Percentiles rank a stretch among this genome's conserved stretches.
Conservation (phyloP, 192 early-diverging fungal genomes). For the Allomyces macrogynus region DNA sequence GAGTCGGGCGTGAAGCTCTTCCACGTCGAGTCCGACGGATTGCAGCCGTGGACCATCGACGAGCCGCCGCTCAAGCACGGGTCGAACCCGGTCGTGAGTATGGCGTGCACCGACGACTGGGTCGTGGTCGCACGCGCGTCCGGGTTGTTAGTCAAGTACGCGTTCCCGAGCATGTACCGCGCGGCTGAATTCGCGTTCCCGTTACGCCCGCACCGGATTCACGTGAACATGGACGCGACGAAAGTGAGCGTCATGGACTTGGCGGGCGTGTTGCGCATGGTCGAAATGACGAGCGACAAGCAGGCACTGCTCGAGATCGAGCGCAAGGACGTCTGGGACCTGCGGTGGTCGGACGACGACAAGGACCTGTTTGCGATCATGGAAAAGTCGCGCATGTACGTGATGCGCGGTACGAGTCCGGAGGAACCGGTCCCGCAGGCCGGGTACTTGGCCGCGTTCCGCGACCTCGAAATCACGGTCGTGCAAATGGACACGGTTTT, state of each 20-base stretch:
- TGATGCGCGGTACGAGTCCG: slow-evolving; percentile 29
- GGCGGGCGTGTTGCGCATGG: slow-evolving; percentile 25
- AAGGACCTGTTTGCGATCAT: slow-evolving; percentile 32
- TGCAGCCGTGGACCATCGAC: neutral
- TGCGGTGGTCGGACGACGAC: slow-evolving; percentile 32
- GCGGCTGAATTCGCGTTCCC: slow-evolving; percentile 21
- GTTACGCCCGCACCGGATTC: slow-evolving; percentile 13
- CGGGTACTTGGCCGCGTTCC: slow-evolving; percentile 25
- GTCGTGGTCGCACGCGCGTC: slow-evolving; percentile 25
- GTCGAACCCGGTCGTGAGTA: slow-evolving; percentile 13
- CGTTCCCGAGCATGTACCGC: slow-evolving; percentile 24
- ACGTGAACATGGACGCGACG: slow-evolving; percentile 21
- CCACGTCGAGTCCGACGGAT: neutral
- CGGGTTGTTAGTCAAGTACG: slow-evolving; percentile 22
- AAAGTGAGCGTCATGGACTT: slow-evolving; percentile 23
- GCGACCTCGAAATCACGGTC: slow-evolving; percentile 30
- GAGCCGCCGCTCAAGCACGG: neutral
- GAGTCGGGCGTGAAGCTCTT: neutral
- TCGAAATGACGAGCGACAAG: slow-evolving; percentile 13
- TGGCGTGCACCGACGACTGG: slow-evolving; percentile 16
- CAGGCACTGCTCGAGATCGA: slow-evolving; percentile 24
- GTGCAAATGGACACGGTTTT: slow-evolving; percentile 27
- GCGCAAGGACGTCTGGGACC: slow-evolving; percentile 37
- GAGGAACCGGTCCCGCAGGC: slow-evolving; percentile 32
- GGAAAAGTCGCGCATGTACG: slow-evolving; percentile 35